Evolutionary conservation across 1,284 basidiomycete genomes (phyloP), one percentile per base, ranked within the genome.

Genomic region (Cryptococcus amylolentus): DNA sequence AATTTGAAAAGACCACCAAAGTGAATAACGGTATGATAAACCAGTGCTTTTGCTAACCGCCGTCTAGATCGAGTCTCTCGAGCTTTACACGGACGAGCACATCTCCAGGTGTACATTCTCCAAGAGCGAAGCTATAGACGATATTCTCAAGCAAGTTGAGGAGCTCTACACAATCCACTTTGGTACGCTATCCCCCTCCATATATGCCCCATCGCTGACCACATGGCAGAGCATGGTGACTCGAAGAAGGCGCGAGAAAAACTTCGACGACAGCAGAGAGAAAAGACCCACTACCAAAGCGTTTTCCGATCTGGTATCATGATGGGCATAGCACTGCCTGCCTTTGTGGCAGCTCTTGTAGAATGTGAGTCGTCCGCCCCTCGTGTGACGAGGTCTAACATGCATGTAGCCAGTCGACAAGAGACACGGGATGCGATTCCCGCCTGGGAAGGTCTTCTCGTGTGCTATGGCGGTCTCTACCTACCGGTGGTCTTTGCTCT

Each of bases 1-100:
- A 96, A 78, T 96, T 92, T 66, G 90, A 92, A 71, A 97, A 96
- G 77, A 80, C 84, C 2, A 88, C 89, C 1, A 84, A 82, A 68
- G 87, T 87, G 59, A 27, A 77, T 48, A 7, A 39, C 49, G n/a
- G 26, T 23, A 44, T 46, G 23, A 23, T 55, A 43, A 28, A 37
- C 14, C 46, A 14, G 12, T 9, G 9, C 13, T 28, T 35, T 48
- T 13, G 14, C 46, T 28, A 27, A 35, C 27, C 27, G 12, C 7
- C 5, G 46, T 9, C 5, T 51, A 73, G 73, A 72, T 78, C 53
- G 62, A 69, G 41, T 77, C 83, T 41, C 84, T 87, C 71, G 82
- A 85, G 46, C 81, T 84, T 55, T 95, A 89, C 75, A 88, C 85
- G 79, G 78, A 80, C n/a, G 87, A 90, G 66, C 86, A 85, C 70